A percentile compares a stretch with the other conserved stretches of the same genome.
These are phyloP conservation scores for Venturia nashicola DNA, from an alignment of 2,329 filamentous ascomycete genomes.

Conservation along the genomic window DNA sequence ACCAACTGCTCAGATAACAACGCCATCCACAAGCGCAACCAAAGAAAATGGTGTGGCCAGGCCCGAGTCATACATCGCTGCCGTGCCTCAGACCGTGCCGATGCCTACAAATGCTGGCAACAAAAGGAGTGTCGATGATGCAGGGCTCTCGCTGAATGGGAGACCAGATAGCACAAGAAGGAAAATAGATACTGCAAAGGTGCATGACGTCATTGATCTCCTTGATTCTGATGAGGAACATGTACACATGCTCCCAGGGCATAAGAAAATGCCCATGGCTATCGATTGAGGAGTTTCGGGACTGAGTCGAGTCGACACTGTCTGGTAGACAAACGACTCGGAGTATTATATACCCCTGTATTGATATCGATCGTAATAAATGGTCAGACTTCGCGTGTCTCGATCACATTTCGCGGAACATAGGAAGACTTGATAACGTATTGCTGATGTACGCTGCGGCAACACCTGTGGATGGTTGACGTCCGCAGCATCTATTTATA, in stretches of 20 bases:
- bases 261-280: background rate
- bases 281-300: background rate
- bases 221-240: background rate
- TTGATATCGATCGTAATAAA: background rate
- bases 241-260: background rate
- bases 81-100: background rate
- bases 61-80: too few relatives aligned
- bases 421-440: too few relatives aligned
- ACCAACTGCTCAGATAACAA: background rate
- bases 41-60: background rate
- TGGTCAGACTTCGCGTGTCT: background rate
- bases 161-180: background rate
- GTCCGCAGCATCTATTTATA: background rate
- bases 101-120: background rate
- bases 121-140: background rate
- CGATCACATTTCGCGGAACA: background rate
- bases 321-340: background rate
- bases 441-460: too few relatives aligned
- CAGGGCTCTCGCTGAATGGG: background rate
- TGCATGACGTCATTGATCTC: background rate
- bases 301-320: too few relatives aligned
- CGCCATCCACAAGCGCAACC: background rate
- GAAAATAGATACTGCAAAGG: background rate
- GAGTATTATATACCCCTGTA: background rate
- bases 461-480: background rate